Base-by-base conservation (phyloP, 805 yeast species). In the Jamesozyma gamospora region DNA sequence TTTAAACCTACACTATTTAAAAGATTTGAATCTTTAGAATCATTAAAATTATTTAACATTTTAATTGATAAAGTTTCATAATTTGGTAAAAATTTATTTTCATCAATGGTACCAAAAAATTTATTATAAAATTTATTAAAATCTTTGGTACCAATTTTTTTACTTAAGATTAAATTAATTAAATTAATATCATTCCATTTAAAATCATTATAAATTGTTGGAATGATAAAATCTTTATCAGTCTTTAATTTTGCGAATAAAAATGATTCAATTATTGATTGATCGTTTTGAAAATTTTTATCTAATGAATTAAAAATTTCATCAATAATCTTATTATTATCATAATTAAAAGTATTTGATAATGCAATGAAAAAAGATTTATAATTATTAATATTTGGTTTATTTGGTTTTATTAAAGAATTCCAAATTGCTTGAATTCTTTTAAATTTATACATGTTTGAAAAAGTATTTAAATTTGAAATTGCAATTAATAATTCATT, bases 401-500 rank as follows among this genome's bases (percentile, higher is more conserved):
- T 37, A 4, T 36, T 40, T 9, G 42, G 35, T 31, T 50, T 50
- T 17, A 56, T 46, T 13, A 49, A 36, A 32, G 56, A 46, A 34
- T 58, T 57, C 63, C 63, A 58, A 29, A 57, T 47, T 2, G 62
- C 62, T 39, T 54, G 48, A 29, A 57, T 50, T 42, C 60, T 50
- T 25, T 46, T 44, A 30, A 49, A 28, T 34, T 44, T 51, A 25
- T 45, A 37, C 29, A 34, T 31, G 11, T 44, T 41, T 4, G 46
- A 33, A 25, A 39, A 40, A 16, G 45, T 18, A 8, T 39, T 39
- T 36, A 53, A 31, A 21, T 40, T 41, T 10, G 56, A 52, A 3
- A 58, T 60, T 4, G 52, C 53, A 4, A 48, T 25, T 8, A 58
- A 37, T 15, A 58, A 42, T 17, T 44, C 28, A 38, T 55, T 44